Conservation (phyloP, 305 asterid genomes). For the Fraxinus velutina region DNA sequence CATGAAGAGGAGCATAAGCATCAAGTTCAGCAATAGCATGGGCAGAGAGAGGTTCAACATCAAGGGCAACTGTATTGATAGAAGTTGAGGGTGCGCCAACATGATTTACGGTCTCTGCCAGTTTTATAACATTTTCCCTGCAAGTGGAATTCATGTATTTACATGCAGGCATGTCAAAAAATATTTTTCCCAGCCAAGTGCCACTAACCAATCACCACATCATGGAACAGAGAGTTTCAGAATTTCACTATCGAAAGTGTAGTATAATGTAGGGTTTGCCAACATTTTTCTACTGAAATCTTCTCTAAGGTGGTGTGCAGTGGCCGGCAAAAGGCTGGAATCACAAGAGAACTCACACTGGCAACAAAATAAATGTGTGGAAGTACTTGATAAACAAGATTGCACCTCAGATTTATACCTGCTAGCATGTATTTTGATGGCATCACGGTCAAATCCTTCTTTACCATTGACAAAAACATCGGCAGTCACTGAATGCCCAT, state of each 20-base stretch:
- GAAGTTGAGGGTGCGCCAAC: conserved; percentile 31
- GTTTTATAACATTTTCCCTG: conserved; percentile 57
- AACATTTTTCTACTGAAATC: conserved; percentile 8
- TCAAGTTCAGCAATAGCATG: conserved; percentile 26
- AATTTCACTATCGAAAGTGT: not conserved
- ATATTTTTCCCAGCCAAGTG: conserved; percentile 21
- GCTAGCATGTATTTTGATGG: conserved; percentile 33
- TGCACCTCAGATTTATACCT: conserved; percentile 42
- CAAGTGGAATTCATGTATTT: conserved; percentile 28
- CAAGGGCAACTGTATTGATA: conserved; percentile 30
- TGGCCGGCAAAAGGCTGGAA: conserved; percentile 8
- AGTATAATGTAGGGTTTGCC: not conserved
- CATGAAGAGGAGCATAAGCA: conserved; percentile 26
- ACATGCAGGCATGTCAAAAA: conserved; percentile 20
- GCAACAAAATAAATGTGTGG: not conserved
- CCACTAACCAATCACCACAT: conserved; percentile 6
- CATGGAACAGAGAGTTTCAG: not conserved
- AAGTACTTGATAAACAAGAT: conserved; percentile 25
- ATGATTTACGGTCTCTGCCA: conserved; percentile 63
- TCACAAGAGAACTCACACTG: conserved; percentile 1
- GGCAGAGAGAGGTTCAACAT: conserved; percentile 23
- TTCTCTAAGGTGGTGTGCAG: conserved; percentile 6
- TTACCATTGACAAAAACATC: conserved; percentile 71
- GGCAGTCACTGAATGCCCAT: conserved; percentile 77
- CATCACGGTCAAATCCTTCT: conserved; percentile 64